Percentiles rank a stretch among this genome's conserved stretches.
Conservation (phyloP, 768 basidiomycete genomes). For the Rhodotorula sphaerocarpa region DNA sequence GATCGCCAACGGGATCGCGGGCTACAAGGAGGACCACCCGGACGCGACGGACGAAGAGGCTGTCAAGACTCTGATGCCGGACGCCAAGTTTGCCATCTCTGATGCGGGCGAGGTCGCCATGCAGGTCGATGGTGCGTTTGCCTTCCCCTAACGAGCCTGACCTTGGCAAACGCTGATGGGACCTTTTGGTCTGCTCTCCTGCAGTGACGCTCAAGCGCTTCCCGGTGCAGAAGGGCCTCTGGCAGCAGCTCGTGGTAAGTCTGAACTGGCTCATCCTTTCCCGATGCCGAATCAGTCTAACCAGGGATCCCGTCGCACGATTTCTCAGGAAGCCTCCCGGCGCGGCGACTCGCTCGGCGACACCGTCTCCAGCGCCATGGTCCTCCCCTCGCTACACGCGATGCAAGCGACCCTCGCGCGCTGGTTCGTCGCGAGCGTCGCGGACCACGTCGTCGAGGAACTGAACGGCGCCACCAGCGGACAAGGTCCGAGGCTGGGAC, state of each 20-base stretch:
- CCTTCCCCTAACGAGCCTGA: no score
- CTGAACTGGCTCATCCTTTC: no score
- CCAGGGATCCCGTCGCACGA: neutral
- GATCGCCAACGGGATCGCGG: conserved; percentile 32
- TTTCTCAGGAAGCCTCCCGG: conserved; percentile 22
- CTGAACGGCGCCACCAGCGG: neutral
- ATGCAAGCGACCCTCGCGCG: conserved; percentile 5
- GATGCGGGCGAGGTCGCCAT: conserved; percentile 31
- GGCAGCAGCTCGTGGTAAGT: conserved; percentile 25
- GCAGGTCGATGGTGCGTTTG: conserved; percentile 31
- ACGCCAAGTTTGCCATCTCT: conserved; percentile 19
- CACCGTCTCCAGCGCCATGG: neutral
- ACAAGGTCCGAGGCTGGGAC: neutral
- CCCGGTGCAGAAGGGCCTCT: conserved; percentile 36
- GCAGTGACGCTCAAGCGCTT: conserved; percentile 37
- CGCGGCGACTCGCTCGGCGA: conserved; percentile 38
- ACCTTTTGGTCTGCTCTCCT: neutral
- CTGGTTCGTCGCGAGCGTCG: neutral
- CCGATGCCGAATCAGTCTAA: no score
- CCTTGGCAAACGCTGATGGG: no score
- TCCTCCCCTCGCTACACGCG: conserved; percentile 1
- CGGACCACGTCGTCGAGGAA: conserved; percentile 2
- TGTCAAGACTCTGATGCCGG: conserved; percentile 30
- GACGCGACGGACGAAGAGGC: conserved; percentile 30
- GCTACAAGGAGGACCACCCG: conserved; percentile 34